Evolutionary conservation across 257 asterid species (phyloP).

Genomic region (Fraxinus pennsylvanica): DNA sequence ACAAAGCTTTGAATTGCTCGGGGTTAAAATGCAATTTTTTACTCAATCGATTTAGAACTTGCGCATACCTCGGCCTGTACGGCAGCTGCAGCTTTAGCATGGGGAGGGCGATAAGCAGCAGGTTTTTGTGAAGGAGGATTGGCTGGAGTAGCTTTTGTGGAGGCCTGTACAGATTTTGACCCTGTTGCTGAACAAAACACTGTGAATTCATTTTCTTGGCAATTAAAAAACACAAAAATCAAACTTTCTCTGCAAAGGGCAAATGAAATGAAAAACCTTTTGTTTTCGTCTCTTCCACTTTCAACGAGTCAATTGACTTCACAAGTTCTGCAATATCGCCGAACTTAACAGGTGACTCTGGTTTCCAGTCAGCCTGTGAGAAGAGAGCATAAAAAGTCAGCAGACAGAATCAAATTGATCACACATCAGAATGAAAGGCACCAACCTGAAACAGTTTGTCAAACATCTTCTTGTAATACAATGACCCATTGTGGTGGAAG

Average conservation of each 20-base stretch:
- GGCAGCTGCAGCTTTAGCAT: constrained; percentile 85
- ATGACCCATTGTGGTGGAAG: constrained; percentile 78
- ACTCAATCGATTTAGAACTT: neutral
- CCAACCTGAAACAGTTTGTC: constrained; percentile 87
- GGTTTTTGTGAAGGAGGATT: constrained; percentile 69
- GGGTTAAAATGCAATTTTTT: neutral
- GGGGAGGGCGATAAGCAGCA: constrained; percentile 97
- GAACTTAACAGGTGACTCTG: constrained; percentile 77
- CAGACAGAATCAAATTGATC: constrained; percentile 28
- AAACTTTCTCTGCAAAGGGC: neutral
- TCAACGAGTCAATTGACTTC: constrained; percentile 58
- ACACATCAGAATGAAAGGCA: constrained; percentile 27
- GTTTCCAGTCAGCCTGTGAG: constrained; percentile 89
- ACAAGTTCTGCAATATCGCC: constrained; percentile 61
- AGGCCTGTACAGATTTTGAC: constrained; percentile 50
- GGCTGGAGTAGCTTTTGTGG: constrained; percentile 55
- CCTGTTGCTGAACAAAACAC: constrained; percentile 58
- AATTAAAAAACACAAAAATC: constrained; percentile 16
- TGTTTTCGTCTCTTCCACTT: constrained; percentile 57
- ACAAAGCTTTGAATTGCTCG: neutral
- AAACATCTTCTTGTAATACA: constrained; percentile 84
- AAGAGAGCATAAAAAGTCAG: constrained; percentile 23
- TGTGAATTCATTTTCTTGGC: constrained; percentile 20
- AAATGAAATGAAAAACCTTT: constrained; percentile 53
- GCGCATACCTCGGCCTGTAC: constrained; percentile 81